phyloP scores from a whole-genome alignment of 352 stramenopile species.

The Phytophthora ramorum region DNA sequence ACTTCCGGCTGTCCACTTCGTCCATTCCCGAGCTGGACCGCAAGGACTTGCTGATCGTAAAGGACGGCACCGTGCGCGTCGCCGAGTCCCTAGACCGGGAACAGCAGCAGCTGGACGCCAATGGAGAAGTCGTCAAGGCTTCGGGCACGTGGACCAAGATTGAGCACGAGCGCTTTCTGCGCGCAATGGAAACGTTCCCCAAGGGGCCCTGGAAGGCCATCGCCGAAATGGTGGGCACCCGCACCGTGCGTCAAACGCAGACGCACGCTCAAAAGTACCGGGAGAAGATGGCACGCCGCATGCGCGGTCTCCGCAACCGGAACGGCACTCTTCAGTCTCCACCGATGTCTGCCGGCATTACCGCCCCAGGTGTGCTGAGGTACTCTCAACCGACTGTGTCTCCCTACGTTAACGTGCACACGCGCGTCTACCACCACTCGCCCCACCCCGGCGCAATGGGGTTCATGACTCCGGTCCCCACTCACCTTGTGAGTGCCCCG shows the following conservation, averaged over 20 bases:
- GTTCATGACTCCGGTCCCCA: not conserved
- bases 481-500: slow-evolving; percentile 5
- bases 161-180: slow-evolving; percentile 70
- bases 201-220: slow-evolving; percentile 75
- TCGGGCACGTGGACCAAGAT: slow-evolving; percentile 63
- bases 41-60: slow-evolving; percentile 81
- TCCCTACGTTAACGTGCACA: slow-evolving; percentile 18
- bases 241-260: slow-evolving; percentile 72
- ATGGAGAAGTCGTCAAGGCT: slow-evolving; percentile 63
- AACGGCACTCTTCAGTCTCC: slow-evolving; percentile 60
- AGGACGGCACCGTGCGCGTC: slow-evolving; percentile 73
- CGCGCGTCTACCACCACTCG: slow-evolving; percentile 22
- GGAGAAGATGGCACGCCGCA: slow-evolving; percentile 63
- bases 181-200: slow-evolving; percentile 61
- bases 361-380: not conserved
- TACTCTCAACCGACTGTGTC: slow-evolving; percentile 12
- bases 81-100: slow-evolving; percentile 60
- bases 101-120: slow-evolving; percentile 61
- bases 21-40: slow-evolving; percentile 60
- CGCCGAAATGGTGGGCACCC: slow-evolving; percentile 68
- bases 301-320: slow-evolving; percentile 70
- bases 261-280: slow-evolving; percentile 76
- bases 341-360: slow-evolving; percentile 22
- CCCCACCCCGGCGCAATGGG: slow-evolving; percentile 25
- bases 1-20: slow-evolving; percentile 38